phyloP scores from a whole-genome alignment of 768 basidiomycete genomes.

The Tephrocybe sp. region DNA sequence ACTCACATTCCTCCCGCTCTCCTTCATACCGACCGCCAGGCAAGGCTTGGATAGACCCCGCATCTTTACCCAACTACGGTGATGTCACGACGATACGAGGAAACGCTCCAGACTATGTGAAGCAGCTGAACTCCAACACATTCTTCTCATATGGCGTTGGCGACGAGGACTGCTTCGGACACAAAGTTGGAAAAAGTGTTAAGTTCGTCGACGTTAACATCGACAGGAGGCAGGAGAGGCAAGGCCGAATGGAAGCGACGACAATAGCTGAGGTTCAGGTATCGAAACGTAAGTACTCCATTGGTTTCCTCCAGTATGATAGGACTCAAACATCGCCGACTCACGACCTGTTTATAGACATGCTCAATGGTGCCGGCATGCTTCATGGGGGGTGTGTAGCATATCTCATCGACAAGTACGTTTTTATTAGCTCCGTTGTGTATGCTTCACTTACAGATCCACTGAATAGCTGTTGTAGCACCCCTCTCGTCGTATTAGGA shows the following conservation, averaged over 20 bases:
- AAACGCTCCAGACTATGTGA: conserved; percentile 61
- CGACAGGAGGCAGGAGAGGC: conserved; percentile 42
- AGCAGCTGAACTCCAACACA: conserved; percentile 67
- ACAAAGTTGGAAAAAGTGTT: conserved; percentile 58
- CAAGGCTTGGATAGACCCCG: conserved; percentile 66
- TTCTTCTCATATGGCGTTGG: conserved; percentile 74
- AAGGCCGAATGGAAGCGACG: conserved; percentile 57
- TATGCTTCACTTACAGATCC: background rate
- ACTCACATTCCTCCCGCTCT: conserved; percentile 23
- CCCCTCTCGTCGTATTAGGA: conserved; percentile 68
- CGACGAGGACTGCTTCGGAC: conserved; percentile 58
- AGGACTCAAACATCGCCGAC: conserved; percentile 3
- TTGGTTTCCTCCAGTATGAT: background rate
- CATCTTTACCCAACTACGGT: conserved; percentile 55
- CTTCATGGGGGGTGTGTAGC: conserved; percentile 76
- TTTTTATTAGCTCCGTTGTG: background rate
- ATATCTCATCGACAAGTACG: conserved; percentile 73
- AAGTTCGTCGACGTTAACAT: conserved; percentile 61
- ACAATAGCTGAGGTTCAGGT: conserved; percentile 64
- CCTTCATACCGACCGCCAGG: conserved; percentile 23
- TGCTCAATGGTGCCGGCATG: conserved; percentile 77
- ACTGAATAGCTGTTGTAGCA: conserved; percentile 55
- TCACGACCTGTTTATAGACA: conserved; percentile 38
- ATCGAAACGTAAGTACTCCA: conserved; percentile 49
- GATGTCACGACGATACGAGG: conserved; percentile 60